Evolutionary conservation across 768 basidiomycete genomes (phyloP).

Genomic region (Hericium alpestre): DNA sequence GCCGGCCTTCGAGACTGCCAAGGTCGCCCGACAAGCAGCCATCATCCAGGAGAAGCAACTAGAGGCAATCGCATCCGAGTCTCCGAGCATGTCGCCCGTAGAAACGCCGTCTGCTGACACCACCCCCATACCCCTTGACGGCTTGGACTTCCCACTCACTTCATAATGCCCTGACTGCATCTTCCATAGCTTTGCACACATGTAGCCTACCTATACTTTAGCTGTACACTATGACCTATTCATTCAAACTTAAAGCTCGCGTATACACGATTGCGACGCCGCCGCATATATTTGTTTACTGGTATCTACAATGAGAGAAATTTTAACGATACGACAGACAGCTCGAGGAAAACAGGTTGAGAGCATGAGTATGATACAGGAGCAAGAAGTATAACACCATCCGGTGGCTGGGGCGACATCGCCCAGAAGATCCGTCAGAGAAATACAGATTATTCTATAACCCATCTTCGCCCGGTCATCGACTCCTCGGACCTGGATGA

Average conservation of each 20-base stretch:
- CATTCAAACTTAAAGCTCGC: background rate
- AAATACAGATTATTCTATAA: conserved; percentile 36
- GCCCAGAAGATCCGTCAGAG: background rate
- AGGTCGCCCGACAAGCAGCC: conserved; percentile 45
- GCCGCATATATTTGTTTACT: no score
- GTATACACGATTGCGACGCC: background rate
- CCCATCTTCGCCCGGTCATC: conserved; percentile 24
- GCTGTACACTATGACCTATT: background rate
- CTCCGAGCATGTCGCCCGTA: conserved; percentile 27
- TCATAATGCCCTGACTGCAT: background rate
- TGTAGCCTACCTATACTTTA: background rate
- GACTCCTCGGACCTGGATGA: conserved; percentile 19
- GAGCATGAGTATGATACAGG: background rate
- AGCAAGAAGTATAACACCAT: conserved; percentile 5
- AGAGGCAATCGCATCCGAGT: conserved; percentile 31
- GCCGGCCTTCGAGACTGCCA: conserved; percentile 37
- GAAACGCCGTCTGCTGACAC: conserved; percentile 17
- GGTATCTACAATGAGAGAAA: background rate
- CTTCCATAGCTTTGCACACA: background rate
- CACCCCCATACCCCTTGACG: background rate
- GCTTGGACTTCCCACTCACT: background rate
- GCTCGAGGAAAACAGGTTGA: background rate
- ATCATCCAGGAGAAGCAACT: conserved; percentile 51
- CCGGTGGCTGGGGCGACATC: conserved; percentile 1
- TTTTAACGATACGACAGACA: conserved; percentile 1